Percentiles rank a stretch among this genome's conserved stretches.
Evolutionary conservation across 805 yeast species (phyloP).

Genomic region (Barnettozyma wickerhamii): DNA sequence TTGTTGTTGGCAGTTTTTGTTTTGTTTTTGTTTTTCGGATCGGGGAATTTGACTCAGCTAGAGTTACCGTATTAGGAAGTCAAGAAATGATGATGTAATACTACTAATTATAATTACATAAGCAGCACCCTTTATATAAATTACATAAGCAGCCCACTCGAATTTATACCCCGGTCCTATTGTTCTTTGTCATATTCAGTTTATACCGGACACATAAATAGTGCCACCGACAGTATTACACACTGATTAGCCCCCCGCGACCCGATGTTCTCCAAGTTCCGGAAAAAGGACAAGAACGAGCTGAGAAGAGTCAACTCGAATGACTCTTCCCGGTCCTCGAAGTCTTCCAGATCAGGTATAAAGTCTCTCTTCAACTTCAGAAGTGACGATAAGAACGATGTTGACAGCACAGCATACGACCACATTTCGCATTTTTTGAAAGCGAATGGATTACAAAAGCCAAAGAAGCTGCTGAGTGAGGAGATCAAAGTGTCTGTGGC

Average conservation of each 20-base stretch:
- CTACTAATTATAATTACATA: no score
- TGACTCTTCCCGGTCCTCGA: constrained; percentile 4
- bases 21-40: neutral
- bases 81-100: neutral
- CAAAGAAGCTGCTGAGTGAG: constrained; percentile 2
- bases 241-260: no score
- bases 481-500: constrained; percentile 2
- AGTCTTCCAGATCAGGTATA: neutral
- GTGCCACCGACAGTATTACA: no score
- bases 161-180: no score
- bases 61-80: neutral
- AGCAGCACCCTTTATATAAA: no score
- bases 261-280: constrained; percentile 7
- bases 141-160: no score
- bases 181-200: no score
- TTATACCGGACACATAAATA: no score
- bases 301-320: constrained; percentile 6
- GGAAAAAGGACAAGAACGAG: constrained; percentile 6
- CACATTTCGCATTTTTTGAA: constrained; percentile 1
- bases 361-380: constrained; percentile 3
- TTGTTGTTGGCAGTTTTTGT: neutral
- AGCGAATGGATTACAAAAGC: constrained; percentile 3
- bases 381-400: neutral
- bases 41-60: neutral
- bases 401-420: neutral